Base-by-base conservation (phyloP, 2,329 filamentous ascomycete species). In the Aspergillus thermomutatus region DNA sequence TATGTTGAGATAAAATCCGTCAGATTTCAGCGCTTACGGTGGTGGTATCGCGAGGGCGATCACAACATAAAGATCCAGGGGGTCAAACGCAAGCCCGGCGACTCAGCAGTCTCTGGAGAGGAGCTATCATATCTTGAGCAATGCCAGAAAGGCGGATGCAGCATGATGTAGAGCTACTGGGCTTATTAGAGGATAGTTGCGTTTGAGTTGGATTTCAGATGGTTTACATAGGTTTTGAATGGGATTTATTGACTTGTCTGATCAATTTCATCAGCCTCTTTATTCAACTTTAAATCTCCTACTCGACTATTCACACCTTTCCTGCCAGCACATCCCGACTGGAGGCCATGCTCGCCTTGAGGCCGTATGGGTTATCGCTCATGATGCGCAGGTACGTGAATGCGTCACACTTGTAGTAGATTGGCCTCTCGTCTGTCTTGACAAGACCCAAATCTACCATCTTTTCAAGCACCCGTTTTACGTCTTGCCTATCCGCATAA, bases 41-140 rank as follows among this genome's bases (percentile, higher is more conserved):
- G 94, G 94, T 97, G 93, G 92, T 92, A 99, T 75, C 85, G 85
- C 1, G 87, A 88, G 55, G 94, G 93, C 2, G 86, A 92, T 64
- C 93, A 97, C 75, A 86, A 79, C 49, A 80, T 99, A 54, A 89
- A 83, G 60, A 82, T 97, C 8, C 87, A 83, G 21, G 94, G 94
- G 0, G 77, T 90, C 21, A 85, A 89, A 65, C 83, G 88, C 65
- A 87, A 81, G 64, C 71, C 68, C 4, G 72, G 72, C 2, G 67
- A 72, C 7, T 52, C 66, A 53, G 53, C 65, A 46, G 85, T 83
- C 1, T 82, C 82, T 3, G 85, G 85, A 4, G 89, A 91, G 57
- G 90, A 92, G 50, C 84, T 86, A 25, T 88, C 89, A 0, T 97
- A 96, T 72, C 75, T 96, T 67, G 90, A 93, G 54, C 75, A 78